These are phyloP conservation scores for Dalechampia spathulata DNA, from an alignment of 441 rosid genomes.

Conservation along the genomic window DNA sequence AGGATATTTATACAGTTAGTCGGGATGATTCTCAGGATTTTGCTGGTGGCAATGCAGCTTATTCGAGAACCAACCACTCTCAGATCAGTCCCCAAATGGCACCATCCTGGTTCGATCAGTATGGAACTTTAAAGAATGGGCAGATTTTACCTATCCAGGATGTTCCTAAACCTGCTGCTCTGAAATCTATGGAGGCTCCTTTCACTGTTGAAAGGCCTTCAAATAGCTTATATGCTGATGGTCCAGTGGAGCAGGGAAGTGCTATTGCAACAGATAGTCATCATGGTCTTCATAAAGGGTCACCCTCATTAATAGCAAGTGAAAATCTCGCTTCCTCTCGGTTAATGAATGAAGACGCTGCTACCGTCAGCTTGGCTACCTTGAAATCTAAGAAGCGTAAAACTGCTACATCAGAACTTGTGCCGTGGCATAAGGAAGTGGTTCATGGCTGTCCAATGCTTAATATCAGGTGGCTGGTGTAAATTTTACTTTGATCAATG, in stretches of 20 bases:
- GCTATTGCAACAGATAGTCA: conserved; percentile 22
- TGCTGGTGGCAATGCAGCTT: conserved; percentile 24
- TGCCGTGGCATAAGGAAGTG: conserved; percentile 74
- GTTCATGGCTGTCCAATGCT: conserved; percentile 32
- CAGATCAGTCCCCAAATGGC: conserved; percentile 67
- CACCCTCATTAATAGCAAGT: conserved; percentile 25
- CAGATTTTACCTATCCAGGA: conserved; percentile 40
- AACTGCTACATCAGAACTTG: conserved; percentile 40
- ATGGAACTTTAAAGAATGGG: conserved; percentile 60
- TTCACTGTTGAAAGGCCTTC: conserved; percentile 33
- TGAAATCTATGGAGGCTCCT: conserved; percentile 35
- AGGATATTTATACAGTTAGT: conserved; percentile 27
- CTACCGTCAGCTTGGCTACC: conserved; percentile 25
- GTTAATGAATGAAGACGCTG: conserved; percentile 26
- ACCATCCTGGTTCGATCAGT: conserved; percentile 72
- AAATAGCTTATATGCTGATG: conserved; percentile 30
- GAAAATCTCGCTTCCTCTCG: conserved; percentile 32
- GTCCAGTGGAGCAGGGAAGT: conserved; percentile 28
- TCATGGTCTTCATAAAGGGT: conserved; percentile 24
- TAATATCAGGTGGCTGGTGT: conserved; percentile 46
- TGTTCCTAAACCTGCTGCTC: conserved; percentile 26
- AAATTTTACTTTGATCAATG: not conserved
- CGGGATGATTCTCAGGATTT: conserved; percentile 31
- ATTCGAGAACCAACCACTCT: conserved; percentile 34
- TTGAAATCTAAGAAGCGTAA: conserved; percentile 64